These are phyloP conservation scores for Backusella tarrabulga DNA, from an alignment of 192 early-diverging fungal species.

Conservation along the genomic window DNA sequence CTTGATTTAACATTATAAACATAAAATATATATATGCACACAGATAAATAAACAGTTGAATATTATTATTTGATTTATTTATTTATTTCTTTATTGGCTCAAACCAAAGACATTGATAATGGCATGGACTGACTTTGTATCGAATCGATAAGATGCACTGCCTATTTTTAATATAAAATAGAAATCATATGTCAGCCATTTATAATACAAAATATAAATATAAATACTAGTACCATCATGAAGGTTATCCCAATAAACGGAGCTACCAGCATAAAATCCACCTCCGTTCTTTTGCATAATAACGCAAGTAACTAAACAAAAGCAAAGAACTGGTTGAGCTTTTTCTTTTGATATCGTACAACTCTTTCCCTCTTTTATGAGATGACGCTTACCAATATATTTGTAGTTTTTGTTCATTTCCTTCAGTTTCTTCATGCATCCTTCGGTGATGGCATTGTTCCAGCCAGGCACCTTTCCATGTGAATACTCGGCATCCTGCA, in stretches of 20 bases:
- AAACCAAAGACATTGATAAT: constrained; percentile 79
- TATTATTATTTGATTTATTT: not conserved
- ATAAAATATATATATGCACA: not conserved
- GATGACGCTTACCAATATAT: constrained; percentile 63
- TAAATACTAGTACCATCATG: constrained; percentile 55
- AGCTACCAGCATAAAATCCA: constrained; percentile 71
- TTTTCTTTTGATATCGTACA: no score
- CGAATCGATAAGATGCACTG: constrained; percentile 73
- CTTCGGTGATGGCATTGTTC: constrained; percentile 73
- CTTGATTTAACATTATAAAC: not conserved
- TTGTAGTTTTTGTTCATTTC: constrained; percentile 74
- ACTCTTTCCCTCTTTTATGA: not conserved
- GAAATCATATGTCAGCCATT: not conserved
- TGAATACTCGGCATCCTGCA: constrained; percentile 69
- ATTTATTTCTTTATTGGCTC: constrained; percentile 15
- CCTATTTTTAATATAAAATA: constrained; percentile 37
- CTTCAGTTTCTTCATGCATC: constrained; percentile 61
- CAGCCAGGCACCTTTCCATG: constrained; percentile 74
- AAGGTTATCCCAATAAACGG: constrained; percentile 74
- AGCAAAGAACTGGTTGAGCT: not conserved
- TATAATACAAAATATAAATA: not conserved
- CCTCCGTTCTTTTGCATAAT: constrained; percentile 85
- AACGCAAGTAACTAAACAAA: constrained; percentile 61
- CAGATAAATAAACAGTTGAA: not conserved
- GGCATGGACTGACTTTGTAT: constrained; percentile 77